phyloP scores from a whole-genome alignment of 225 moss, liverwort and hornwort species.

The Pleurozium schreberi region DNA sequence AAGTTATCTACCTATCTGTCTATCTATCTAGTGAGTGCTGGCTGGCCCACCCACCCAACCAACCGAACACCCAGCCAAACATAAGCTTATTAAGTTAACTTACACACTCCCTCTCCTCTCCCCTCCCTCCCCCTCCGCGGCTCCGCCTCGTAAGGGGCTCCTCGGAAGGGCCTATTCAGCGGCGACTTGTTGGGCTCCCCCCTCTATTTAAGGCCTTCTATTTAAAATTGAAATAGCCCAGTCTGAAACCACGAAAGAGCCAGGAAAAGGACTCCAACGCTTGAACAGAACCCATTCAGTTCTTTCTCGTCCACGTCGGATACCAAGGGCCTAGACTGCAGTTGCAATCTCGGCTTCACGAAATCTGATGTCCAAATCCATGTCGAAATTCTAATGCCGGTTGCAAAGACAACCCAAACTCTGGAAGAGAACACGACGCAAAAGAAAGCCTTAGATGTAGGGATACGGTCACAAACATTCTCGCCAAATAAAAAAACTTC shows the following conservation, averaged over 20 bases:
- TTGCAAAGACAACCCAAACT: background rate
- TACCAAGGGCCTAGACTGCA: constrained; percentile 44
- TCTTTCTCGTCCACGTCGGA: constrained; percentile 16
- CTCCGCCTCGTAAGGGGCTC: background rate
- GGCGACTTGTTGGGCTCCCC: background rate
- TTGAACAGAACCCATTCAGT: constrained; percentile 39
- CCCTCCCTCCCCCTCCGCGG: too few species aligned
- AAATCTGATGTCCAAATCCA: constrained; percentile 87
- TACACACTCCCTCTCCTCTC: background rate
- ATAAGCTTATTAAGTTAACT: too few species aligned
- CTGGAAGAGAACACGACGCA: background rate
- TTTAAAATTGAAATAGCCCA: constrained; percentile 38
- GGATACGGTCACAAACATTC: background rate
- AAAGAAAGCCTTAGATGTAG: background rate
- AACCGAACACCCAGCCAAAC: background rate
- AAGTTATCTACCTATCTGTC: background rate
- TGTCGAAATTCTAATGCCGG: background rate
- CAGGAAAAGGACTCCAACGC: constrained; percentile 42
- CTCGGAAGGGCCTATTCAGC: constrained; percentile 1
- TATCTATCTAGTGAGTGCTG: background rate
- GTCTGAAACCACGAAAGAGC: constrained; percentile 42
- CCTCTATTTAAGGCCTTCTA: background rate
- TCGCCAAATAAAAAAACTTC: background rate
- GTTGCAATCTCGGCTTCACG: constrained; percentile 73
- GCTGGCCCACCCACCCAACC: background rate